These are phyloP conservation scores for Fusarium caatingaense DNA, from an alignment of 2,329 filamentous ascomycete genomes.

Conservation along the genomic window DNA sequence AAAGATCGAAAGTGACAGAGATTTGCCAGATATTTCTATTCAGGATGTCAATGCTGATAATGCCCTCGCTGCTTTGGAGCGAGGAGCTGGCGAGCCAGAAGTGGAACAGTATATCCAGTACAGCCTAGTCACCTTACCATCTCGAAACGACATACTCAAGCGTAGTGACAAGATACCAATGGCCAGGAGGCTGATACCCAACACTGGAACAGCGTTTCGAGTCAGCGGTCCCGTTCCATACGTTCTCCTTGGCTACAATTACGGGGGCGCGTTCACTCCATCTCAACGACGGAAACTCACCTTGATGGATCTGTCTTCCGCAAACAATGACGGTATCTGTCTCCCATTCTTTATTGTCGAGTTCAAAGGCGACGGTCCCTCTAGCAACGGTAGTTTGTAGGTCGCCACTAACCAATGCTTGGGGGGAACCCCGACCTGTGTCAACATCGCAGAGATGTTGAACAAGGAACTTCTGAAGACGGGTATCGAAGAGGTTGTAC, in stretches of 20 bases:
- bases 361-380: conserved; percentile 20
- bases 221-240: conserved; percentile 12
- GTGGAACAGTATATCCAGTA: conserved; percentile 11
- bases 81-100: background rate
- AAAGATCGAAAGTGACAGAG: background rate
- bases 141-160: background rate
- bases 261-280: background rate
- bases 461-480: background rate
- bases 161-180: conserved; percentile 12
- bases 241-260: conserved; percentile 13
- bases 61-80: conserved; percentile 1
- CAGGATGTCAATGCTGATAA: background rate
- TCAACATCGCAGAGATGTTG: conserved; percentile 43
- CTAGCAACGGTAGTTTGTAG: conserved; percentile 27
- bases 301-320: background rate
- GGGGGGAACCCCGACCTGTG: conserved; percentile 47
- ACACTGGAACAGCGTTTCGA: background rate
- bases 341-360: conserved; percentile 3
- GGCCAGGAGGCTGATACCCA: background rate
- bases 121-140: background rate
- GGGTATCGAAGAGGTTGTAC: conserved; percentile 15
- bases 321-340: conserved; percentile 2
- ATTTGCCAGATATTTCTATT: background rate
- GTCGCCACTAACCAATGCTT: conserved; percentile 53
- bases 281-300: background rate